Percentiles rank a stretch among this genome's conserved stretches.
These are phyloP conservation scores for Thelonectria blattea DNA, from an alignment of 2,329 filamentous ascomycete species.

Conservation along the genomic window DNA sequence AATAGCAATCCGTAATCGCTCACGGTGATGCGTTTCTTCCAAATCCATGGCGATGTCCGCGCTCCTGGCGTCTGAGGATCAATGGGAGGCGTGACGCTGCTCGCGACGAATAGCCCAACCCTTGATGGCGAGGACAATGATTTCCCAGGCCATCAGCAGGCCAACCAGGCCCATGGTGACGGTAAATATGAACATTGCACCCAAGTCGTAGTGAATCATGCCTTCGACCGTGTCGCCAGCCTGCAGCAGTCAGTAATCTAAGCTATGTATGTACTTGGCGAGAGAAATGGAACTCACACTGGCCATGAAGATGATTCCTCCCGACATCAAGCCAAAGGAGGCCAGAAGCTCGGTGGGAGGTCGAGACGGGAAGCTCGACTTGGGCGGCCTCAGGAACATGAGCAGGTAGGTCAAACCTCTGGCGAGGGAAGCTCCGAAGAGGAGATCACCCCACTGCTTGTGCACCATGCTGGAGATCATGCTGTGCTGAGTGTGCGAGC, in stretches of 20 bases:
- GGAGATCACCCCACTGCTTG: conserved; percentile 88
- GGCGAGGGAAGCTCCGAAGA: conserved; percentile 80
- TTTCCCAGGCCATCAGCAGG: conserved; percentile 84
- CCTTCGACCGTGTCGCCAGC: conserved; percentile 76
- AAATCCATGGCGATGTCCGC: not conserved
- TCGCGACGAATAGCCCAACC: conserved; percentile 75
- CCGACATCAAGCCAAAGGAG: conserved; percentile 84
- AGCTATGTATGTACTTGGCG: not conserved
- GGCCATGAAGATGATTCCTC: conserved; percentile 91
- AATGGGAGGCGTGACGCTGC: conserved; percentile 20
- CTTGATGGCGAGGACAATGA: conserved; percentile 81
- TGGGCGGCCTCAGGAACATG: conserved; percentile 80
- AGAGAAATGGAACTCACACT: conserved; percentile 65
- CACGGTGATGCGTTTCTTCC: conserved; percentile 9
- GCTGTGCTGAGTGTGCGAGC: conserved; percentile 82
- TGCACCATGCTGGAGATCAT: conserved; percentile 93
- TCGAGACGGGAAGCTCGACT: conserved; percentile 78
- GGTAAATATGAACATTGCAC: conserved; percentile 94
- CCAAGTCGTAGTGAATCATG: conserved; percentile 78
- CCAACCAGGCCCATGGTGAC: conserved; percentile 84
- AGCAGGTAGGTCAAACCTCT: conserved; percentile 81
- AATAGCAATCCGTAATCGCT: conserved; percentile 10
- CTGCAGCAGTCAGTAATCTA: conserved; percentile 46
- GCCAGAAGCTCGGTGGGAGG: conserved; percentile 90
- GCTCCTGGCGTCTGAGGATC: not conserved